Evolutionary conservation across 2,329 filamentous ascomycete species (phyloP), one percentile per base, ranked within the genome.

Genomic region (Atkinsonella hypoxylon): DNA sequence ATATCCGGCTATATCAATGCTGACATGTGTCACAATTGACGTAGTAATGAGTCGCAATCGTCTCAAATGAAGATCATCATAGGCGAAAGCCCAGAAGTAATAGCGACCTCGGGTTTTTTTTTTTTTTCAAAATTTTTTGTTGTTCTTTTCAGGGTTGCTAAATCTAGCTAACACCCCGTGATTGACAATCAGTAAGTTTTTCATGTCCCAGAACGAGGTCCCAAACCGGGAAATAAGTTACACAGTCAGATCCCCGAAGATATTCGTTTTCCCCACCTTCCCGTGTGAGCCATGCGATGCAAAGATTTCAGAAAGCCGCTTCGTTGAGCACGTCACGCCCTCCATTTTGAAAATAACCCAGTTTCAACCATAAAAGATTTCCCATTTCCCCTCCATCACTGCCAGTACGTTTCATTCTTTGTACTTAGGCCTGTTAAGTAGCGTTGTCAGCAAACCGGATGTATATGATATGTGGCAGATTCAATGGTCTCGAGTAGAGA

Each of bases 201-300:
- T 26, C 18, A 48, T 45, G 30, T 63, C 62, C 61, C 61, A 62
- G 62, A 65, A 61, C 61, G 61, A 66, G 63, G 63, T 61, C 48
- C 53, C 60, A 59, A 64, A 62, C 61, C 59, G 62, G 62, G 59
- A 63, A 64, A 64, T 59, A 66, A 64, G 59, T 65, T 63, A 50
- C 48, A 61, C 64, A 65, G 62, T 63, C 63, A 64, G 62, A 67
- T 63, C 61, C 62, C 17, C 61, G 59, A 60, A 65, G 39, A 47
- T 7, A 40, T 20, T 20, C 26, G 20, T 13, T 47, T 31, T 36
- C 22, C 20, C 22, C 45, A 18, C 34, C 65, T 62, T 57, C 57
- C 62, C 51, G 61, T 48, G 42, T 44, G 62, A 67, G 64, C 64
- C 63, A 65, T 66, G 64, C 64, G 62, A 67, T 67, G 64, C 64